Evolutionary conservation across 2,329 filamentous ascomycete genomes (phyloP).

Genomic region (Exophiala sp.): DNA sequence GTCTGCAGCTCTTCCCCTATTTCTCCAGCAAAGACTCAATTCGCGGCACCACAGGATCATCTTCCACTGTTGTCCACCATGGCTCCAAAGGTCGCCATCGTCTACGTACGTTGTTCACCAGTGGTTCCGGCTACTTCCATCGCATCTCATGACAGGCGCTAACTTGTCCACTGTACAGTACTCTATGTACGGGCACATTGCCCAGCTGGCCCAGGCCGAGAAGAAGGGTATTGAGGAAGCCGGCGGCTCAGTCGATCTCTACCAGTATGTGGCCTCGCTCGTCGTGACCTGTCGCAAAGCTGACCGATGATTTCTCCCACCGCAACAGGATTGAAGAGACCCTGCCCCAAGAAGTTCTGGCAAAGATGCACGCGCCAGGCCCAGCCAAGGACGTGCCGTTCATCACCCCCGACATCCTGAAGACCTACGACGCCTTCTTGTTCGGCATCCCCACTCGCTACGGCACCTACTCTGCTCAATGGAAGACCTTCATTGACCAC

Average conservation of each 20-base stretch:
- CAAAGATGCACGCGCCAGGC: slow-evolving; percentile 82
- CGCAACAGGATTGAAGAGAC: slow-evolving; percentile 68
- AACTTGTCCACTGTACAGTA: slow-evolving; percentile 54
- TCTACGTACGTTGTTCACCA: slow-evolving; percentile 62
- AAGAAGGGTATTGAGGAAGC: slow-evolving; percentile 83
- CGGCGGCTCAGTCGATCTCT: slow-evolving; percentile 74
- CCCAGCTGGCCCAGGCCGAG: slow-evolving; percentile 78
- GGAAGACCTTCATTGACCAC: slow-evolving; percentile 80
- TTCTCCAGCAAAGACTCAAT: no score
- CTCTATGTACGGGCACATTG: slow-evolving; percentile 90
- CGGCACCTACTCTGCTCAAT: slow-evolving; percentile 95
- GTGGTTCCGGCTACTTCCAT: neutral
- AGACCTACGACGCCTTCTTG: slow-evolving; percentile 79
- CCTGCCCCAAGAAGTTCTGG: slow-evolving; percentile 71
- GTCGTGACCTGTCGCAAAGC: neutral
- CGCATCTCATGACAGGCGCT: neutral
- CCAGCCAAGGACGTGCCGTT: slow-evolving; percentile 62
- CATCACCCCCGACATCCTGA: slow-evolving; percentile 56
- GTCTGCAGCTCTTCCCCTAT: neutral
- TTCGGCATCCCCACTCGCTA: slow-evolving; percentile 93
- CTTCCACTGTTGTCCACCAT: slow-evolving; percentile 50
- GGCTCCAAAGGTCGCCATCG: slow-evolving; percentile 87
- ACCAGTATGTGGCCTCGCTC: slow-evolving; percentile 71
- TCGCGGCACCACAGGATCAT: no score
- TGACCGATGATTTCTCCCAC: neutral